These are phyloP conservation scores for Nematodospora valgi DNA, from an alignment of 805 yeast genomes.

Conservation along the genomic window DNA sequence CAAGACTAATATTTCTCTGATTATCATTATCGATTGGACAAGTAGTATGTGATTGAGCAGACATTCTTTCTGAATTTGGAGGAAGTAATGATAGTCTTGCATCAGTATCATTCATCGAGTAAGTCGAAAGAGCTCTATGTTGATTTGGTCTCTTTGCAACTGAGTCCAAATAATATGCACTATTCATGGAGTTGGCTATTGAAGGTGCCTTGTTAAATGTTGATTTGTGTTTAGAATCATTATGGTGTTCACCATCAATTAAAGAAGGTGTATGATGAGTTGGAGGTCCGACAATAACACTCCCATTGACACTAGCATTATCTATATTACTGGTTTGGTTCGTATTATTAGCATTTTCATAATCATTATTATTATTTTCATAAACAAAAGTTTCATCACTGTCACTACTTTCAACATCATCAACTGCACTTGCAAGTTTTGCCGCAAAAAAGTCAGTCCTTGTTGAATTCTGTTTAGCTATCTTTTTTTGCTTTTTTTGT, in stretches of 20 bases:
- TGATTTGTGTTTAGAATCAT: slow-evolving; percentile 4
- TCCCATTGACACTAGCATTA: slow-evolving; percentile 11
- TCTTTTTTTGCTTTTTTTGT: slow-evolving; percentile 22
- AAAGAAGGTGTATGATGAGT: slow-evolving; percentile 5
- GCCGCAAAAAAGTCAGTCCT: slow-evolving; percentile 95
- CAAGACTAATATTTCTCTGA: slow-evolving; percentile 1
- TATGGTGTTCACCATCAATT: slow-evolving; percentile 1
- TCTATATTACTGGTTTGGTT: slow-evolving; percentile 10
- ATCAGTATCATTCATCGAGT: slow-evolving; percentile 6
- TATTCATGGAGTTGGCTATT: slow-evolving; percentile 18
- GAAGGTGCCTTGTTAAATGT: slow-evolving; percentile 14
- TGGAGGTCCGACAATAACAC: slow-evolving; percentile 3
- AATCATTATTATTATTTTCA: slow-evolving; percentile 47
- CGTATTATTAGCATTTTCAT: slow-evolving; percentile 12
- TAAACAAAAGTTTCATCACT: slow-evolving; percentile 96
- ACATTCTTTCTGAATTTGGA: background rate
- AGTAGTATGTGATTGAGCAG: background rate
- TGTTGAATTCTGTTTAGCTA: slow-evolving; percentile 54
- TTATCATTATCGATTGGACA: background rate
- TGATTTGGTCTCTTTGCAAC: slow-evolving; percentile 10
- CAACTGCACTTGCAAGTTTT: slow-evolving; percentile 88
- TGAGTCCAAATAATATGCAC: slow-evolving; percentile 22
- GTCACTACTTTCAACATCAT: slow-evolving; percentile 82
- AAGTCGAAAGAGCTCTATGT: slow-evolving; percentile 10
- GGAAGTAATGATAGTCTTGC: slow-evolving; percentile 1